These are phyloP conservation scores for Vigna radiata DNA, from an alignment of 306 rosid genomes.

Conservation along the genomic window DNA sequence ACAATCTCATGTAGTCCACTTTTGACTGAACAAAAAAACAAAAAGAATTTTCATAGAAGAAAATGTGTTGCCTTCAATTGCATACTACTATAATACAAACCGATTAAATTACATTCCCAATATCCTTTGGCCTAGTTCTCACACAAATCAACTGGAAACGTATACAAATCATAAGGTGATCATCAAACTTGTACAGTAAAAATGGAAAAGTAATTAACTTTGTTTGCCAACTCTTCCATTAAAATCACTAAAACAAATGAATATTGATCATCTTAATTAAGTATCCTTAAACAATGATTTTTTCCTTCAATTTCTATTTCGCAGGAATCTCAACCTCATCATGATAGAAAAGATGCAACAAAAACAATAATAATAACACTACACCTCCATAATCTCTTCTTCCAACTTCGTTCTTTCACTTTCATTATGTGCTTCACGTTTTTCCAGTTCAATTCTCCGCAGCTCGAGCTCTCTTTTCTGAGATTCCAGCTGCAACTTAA, in stretches of 20 bases:
- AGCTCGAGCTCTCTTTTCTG: constrained; percentile 79
- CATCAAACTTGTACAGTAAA: constrained; percentile 16
- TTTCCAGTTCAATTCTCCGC: constrained; percentile 78
- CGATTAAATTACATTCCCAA: constrained; percentile 16
- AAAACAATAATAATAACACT: constrained; percentile 36
- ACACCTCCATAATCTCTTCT: constrained; percentile 85
- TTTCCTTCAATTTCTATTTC: constrained; percentile 34
- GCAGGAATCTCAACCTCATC: constrained; percentile 27
- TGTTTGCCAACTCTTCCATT: constrained; percentile 25
- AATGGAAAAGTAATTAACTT: background rate
- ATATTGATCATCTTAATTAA: background rate
- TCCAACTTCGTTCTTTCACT: constrained; percentile 79
- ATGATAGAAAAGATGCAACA: constrained; percentile 47
- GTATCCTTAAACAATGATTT: background rate
- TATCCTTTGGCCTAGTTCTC: constrained; percentile 24
- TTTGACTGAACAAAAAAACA: background rate
- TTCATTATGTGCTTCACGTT: constrained; percentile 85
- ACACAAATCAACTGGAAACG: constrained; percentile 3
- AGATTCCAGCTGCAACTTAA: constrained; percentile 81
- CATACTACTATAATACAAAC: constrained; percentile 25
- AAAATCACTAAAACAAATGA: constrained; percentile 17
- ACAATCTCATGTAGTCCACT: constrained; percentile 21
- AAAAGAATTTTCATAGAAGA: constrained; percentile 5
- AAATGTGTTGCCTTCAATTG: constrained; percentile 24
- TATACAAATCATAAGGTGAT: constrained; percentile 34